phyloP scores from a whole-genome alignment of 768 basidiomycete genomes.

The Termitomyces sp. region DNA sequence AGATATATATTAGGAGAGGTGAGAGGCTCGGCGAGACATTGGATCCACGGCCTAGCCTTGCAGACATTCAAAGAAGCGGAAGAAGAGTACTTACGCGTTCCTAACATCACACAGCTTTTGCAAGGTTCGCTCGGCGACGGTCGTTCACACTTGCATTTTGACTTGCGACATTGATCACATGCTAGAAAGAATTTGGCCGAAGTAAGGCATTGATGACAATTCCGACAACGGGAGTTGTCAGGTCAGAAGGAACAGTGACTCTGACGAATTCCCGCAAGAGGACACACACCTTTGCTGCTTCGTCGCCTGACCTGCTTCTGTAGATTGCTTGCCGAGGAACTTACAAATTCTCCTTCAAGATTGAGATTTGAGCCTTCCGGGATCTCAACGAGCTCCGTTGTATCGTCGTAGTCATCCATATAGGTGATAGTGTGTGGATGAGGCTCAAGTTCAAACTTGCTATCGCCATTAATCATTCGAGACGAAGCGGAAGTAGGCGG shows the following conservation, averaged over 20 bases:
- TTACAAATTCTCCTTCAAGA: slow-evolving; percentile 14
- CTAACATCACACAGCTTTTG: slow-evolving; percentile 69
- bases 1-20: not conserved
- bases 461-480: slow-evolving; percentile 13
- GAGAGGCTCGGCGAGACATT: slow-evolving; percentile 2
- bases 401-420: slow-evolving; percentile 61
- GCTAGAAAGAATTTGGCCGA: slow-evolving; percentile 33
- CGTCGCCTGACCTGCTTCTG: slow-evolving; percentile 54
- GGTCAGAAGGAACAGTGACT: not conserved
- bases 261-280: not conserved
- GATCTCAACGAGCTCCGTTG: slow-evolving; percentile 44
- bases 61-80: slow-evolving; percentile 9
- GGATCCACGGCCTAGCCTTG: not conserved
- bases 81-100: slow-evolving; percentile 46
- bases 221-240: not conserved
- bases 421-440: slow-evolving; percentile 34
- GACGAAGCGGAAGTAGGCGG: slow-evolving; percentile 10
- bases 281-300: slow-evolving; percentile 63
- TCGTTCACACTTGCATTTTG: slow-evolving; percentile 87
- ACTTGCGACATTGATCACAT: slow-evolving; percentile 86
- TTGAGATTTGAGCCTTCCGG: slow-evolving; percentile 19
- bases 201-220: slow-evolving; percentile 8
- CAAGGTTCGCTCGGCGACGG: slow-evolving; percentile 55
- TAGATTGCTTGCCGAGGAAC: slow-evolving; percentile 19
- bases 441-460: slow-evolving; percentile 11